A percentile compares a stretch with the other conserved stretches of the same genome.
phyloP scores from a whole-genome alignment of 1,139 yeast species.

The Blastobotrys niveus region DNA sequence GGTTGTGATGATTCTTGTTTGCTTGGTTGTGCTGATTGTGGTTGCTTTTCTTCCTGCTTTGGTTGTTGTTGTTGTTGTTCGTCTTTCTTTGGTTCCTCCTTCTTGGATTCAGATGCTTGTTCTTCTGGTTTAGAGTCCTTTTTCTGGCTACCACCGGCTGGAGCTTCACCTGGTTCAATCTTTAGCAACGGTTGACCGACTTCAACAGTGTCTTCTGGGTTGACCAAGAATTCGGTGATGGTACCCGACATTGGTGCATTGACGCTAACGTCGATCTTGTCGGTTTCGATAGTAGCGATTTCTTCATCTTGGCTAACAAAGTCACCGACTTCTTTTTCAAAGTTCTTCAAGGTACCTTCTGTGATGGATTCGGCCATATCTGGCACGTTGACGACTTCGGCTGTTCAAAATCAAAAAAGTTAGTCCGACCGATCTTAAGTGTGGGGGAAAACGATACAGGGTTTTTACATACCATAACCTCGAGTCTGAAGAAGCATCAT shows the following conservation, averaged over 20 bases:
- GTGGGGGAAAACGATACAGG: too few relatives aligned
- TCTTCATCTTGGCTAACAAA: conserved; percentile 83
- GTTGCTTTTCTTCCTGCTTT: conserved; percentile 24
- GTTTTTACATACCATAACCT: conserved; percentile 8
- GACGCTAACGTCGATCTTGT: conserved; percentile 95
- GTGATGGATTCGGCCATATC: conserved; percentile 99
- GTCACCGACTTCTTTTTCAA: conserved; percentile 75
- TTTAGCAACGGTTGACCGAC: conserved; percentile 92
- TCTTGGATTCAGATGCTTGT: conserved; percentile 28
- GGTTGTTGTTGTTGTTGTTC: conserved; percentile 24
- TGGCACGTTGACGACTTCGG: conserved; percentile 73
- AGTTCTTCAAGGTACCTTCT: conserved; percentile 88
- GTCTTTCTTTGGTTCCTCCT: conserved; percentile 20
- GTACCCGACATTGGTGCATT: conserved; percentile 93
- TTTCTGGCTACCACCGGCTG: conserved; percentile 53
- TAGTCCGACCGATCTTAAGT: conserved; percentile 1
- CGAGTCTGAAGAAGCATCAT: conserved; percentile 7
- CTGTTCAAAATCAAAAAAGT: conserved; percentile 14
- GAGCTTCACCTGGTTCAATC: conserved; percentile 85
- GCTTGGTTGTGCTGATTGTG: conserved; percentile 21
- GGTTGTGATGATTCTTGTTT: conserved; percentile 32
- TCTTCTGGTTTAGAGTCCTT: conserved; percentile 29
- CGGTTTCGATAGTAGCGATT: conserved; percentile 96
- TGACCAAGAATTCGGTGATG: conserved; percentile 73
- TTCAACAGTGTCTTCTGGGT: conserved; percentile 87